Percentiles rank a stretch among this genome's conserved stretches.
These are phyloP conservation scores for Lycium ferocissimum DNA, from an alignment of 257 asterid species.

Conservation along the genomic window DNA sequence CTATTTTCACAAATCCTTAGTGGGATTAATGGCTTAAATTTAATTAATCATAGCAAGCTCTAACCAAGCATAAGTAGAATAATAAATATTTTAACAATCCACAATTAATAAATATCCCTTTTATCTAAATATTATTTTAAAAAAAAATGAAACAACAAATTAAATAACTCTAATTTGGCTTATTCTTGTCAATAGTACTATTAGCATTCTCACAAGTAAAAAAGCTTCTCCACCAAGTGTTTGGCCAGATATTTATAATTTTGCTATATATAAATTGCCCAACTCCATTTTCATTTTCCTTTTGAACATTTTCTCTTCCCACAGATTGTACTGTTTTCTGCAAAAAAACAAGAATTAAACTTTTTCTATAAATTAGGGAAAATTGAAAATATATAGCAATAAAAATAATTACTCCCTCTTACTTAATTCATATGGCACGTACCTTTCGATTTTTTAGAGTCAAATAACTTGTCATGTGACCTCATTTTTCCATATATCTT, in stretches of 20 bases:
- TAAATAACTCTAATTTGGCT: constrained; percentile 17
- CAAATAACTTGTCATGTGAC: not conserved
- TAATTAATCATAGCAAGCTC: too few relatives aligned
- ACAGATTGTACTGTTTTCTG: not conserved
- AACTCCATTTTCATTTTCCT: constrained; percentile 12
- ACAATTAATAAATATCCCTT: not conserved
- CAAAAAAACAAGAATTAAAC: not conserved
- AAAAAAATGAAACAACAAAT: not conserved
- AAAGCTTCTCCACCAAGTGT: constrained; percentile 19
- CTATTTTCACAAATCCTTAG: too few relatives aligned
- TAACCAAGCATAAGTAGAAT: too few relatives aligned
- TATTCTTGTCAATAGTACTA: constrained; percentile 5
- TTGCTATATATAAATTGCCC: constrained; percentile 22
- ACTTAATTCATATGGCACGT: not conserved
- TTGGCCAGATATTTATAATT: constrained; percentile 5
- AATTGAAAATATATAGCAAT: not conserved
- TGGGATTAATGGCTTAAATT: too few relatives aligned
- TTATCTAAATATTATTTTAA: not conserved
- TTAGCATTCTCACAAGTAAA: not conserved
- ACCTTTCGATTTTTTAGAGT: not conserved
- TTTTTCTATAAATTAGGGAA: not conserved
- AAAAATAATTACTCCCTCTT: not conserved
- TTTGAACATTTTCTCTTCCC: not conserved
- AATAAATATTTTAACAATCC: too few relatives aligned
- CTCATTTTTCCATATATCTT: not conserved